Evolutionary conservation across 331 rosid species (phyloP), one percentile per base, ranked within the genome.

Genomic region (Stylosanthes scabra): DNA sequence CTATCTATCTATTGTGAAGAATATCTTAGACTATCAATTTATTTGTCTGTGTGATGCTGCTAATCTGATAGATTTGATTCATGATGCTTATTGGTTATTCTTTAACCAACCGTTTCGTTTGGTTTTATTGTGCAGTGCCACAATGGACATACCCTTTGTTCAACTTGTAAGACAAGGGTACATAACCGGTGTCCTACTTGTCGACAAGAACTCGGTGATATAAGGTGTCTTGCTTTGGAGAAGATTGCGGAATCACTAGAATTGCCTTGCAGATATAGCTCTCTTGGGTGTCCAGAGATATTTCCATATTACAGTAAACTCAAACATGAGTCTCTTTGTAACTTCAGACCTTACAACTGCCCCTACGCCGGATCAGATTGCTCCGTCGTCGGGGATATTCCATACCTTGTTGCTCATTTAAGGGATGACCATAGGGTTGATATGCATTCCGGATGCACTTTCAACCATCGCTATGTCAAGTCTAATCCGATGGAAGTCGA

Each of bases 291-390:
- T 81, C 81, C 83, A 2, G 92, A 88, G 82, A 85, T 88, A 56
- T 85, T 88, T 67, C 92, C 92, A 13, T 88, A 88, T 61, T 88
- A 88, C 56, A 85, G 89, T 73, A 88, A 88, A 78, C 86, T 88
- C 74, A 85, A 88, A 83, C 92, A 88, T 6, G 92, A 88, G 81
- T 61, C 76, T 66, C 46, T 88, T 16, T 88, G 92, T 67, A 81
- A 78, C 77, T 88, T 88, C 81, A 78, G 92, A 78, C 92, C 92
- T 7, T 88, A 85, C 81, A 88, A 83, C 78, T 88, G 92, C 79
- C 92, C 92, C n/a, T 85, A 85, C 16, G 89, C 92, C 34, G 89
- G 92, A 20, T 83, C 92, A 15, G 92, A 88, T 60, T 88, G 92
- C 79, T 78, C 89, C 34, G 69, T 79, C 57, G 84, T 73, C 50